Evolutionary conservation across 768 basidiomycete genomes (phyloP), one percentile per base, ranked within the genome.

Genomic region (Mrakia hoshinonis): DNA sequence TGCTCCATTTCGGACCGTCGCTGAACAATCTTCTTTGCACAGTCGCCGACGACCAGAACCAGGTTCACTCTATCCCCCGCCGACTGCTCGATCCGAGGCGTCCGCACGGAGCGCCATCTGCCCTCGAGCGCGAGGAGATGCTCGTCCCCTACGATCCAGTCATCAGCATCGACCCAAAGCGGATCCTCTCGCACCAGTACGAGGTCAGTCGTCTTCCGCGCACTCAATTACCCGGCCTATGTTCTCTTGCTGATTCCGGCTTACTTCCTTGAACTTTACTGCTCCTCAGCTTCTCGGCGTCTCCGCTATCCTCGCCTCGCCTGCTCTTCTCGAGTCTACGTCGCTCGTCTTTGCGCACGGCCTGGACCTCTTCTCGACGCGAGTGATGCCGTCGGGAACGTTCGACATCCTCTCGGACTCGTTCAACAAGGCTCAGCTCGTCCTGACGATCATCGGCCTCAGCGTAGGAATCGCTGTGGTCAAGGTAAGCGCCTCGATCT

Each of bases 351-450:
- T 97, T 76, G 86, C 87, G 0, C 87, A 87, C 76, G 94, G 95
- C 5, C 83, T 93, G 10, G 95, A 98, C 80, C 82, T 97, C 74
- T 97, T 97, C 84, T 81, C 87, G 34, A 91, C 91, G 13, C 85
- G 92, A 20, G 84, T 91, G 4, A 85, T 90, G 48, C 92, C 94
- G 1, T 93, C 91, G 13, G 87, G 85, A 49, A 91, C 92, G 24
- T 98, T 98, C 76, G 95, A 98, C 77, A 87, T 96, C 31, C 84
- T 98, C 10, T 91, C 85, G 75, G 89, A 93, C 79, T 87, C 83
- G 76, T 98, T 98, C 80, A 97, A 97, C 82, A 96, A 97, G 82
- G 83, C 81, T 0, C 95, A 98, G 79, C 83, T 98, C 29, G 85
- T 94, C 74, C 79, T 92, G 36, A 97, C 92, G 1, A 86, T 95